Conservation (phyloP, 805 yeast species). For the Huiozyma naganishii region DNA sequence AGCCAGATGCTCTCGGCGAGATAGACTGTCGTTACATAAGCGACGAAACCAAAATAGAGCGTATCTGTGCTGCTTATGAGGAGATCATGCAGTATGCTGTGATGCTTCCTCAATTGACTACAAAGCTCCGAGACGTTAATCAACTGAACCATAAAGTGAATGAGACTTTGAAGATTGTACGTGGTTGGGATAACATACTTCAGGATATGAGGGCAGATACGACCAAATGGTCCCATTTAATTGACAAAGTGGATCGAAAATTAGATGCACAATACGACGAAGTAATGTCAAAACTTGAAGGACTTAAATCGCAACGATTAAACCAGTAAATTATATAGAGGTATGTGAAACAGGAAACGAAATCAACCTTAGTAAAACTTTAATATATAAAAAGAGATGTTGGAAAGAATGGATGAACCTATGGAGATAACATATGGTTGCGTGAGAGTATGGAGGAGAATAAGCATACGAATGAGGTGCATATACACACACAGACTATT, state of each 20-base stretch:
- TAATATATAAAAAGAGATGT: too few relatives aligned
- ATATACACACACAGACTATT: background rate
- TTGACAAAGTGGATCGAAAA: background rate
- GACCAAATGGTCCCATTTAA: background rate
- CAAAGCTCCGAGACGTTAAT: background rate
- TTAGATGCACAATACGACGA: background rate
- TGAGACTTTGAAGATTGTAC: background rate
- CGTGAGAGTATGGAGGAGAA: too few relatives aligned
- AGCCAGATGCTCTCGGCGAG: constrained; percentile 4
- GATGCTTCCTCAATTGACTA: background rate
- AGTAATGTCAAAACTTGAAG: too few relatives aligned
- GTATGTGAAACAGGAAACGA: too few relatives aligned
- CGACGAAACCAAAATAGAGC: background rate
- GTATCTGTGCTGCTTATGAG: background rate
- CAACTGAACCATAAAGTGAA: background rate
- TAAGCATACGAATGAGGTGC: too few relatives aligned
- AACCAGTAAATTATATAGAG: too few relatives aligned
- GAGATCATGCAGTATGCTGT: background rate
- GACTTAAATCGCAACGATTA: too few relatives aligned
- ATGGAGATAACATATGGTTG: too few relatives aligned
- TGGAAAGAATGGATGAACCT: background rate
- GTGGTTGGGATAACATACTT: background rate
- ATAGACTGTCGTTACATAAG: constrained; percentile 1
- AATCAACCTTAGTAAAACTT: too few relatives aligned
- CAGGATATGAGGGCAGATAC: background rate